These are phyloP conservation scores for Scheffersomyces parashehatae DNA, from an alignment of 1,139 yeast genomes.

Conservation along the genomic window DNA sequence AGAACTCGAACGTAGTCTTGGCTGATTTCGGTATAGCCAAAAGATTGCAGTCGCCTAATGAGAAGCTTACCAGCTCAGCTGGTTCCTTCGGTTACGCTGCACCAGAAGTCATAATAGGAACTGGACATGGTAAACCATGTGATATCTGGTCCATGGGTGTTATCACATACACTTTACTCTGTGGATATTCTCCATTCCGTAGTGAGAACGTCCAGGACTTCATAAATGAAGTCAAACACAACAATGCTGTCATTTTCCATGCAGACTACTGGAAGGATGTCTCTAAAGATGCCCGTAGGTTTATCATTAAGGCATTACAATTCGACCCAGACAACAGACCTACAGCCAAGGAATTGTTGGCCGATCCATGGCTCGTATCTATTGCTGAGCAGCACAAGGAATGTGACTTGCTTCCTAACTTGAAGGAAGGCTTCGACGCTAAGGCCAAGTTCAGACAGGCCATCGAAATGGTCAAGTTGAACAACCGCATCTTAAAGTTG, in stretches of 20 bases:
- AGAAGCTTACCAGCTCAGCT: constrained; percentile 73
- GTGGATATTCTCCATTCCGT: constrained; percentile 91
- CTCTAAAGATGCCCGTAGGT: constrained; percentile 71
- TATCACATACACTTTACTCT: constrained; percentile 81
- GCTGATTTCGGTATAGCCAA: constrained; percentile 96
- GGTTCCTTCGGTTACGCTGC: constrained; percentile 96
- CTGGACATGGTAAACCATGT: constrained; percentile 89
- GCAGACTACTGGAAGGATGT: constrained; percentile 84
- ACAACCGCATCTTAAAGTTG: constrained; percentile 70
- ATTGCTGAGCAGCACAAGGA: constrained; percentile 49
- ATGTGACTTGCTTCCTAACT: constrained; percentile 68
- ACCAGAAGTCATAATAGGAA: constrained; percentile 77
- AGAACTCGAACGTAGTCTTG: constrained; percentile 68
- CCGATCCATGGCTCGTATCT: constrained; percentile 69
- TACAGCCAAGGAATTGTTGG: constrained; percentile 61
- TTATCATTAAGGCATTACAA: constrained; percentile 66
- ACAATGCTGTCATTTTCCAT: constrained; percentile 79
- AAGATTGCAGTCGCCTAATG: constrained; percentile 56
- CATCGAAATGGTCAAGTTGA: constrained; percentile 74
- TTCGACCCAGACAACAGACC: constrained; percentile 67
- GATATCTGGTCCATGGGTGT: constrained; percentile 92
- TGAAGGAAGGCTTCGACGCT: constrained; percentile 75
- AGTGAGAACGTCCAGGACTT: constrained; percentile 83
- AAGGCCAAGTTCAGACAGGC: constrained; percentile 84
- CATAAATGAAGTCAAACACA: constrained; percentile 68